Conservation (phyloP, 2,329 filamentous ascomycete genomes). For the Pyrenochaeta sp. region DNA sequence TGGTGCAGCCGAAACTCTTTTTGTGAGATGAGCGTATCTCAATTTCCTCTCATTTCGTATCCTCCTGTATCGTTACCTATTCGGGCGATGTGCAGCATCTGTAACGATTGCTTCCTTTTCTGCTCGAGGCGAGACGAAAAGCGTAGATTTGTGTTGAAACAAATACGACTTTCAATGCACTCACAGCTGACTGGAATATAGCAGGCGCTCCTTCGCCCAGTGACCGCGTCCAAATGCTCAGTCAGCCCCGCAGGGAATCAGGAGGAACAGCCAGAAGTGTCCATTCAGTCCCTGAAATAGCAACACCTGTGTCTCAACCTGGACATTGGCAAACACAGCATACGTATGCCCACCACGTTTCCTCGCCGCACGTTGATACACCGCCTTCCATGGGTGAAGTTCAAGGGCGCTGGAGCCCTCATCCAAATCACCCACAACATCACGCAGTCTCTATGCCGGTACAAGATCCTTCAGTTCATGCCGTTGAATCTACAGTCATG, state of each 20-base stretch:
- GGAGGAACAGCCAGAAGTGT: slow-evolving; percentile 49
- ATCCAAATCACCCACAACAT: slow-evolving; percentile 44
- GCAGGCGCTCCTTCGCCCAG: slow-evolving; percentile 49
- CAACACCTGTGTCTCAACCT: slow-evolving; percentile 47
- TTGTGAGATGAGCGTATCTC: slow-evolving; percentile 24
- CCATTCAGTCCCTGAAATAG: slow-evolving; percentile 48
- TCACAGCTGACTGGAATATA: slow-evolving; percentile 23
- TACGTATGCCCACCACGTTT: slow-evolving; percentile 41
- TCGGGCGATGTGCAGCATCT: slow-evolving; percentile 38
- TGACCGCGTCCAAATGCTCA: slow-evolving; percentile 51
- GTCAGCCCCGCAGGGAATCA: slow-evolving; percentile 48
- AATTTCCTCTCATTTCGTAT: slow-evolving; percentile 15
- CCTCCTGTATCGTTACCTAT: slow-evolving; percentile 21
- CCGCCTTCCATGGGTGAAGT: slow-evolving; percentile 41
- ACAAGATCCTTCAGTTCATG: slow-evolving; percentile 42
- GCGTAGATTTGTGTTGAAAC: slow-evolving; percentile 12
- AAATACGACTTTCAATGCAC: slow-evolving; percentile 29
- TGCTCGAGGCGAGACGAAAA: slow-evolving; percentile 16
- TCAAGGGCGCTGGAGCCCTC: slow-evolving; percentile 44
- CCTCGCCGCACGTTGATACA: slow-evolving; percentile 47
- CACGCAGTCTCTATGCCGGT: slow-evolving; percentile 45
- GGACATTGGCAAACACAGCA: slow-evolving; percentile 50
- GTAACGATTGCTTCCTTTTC: slow-evolving; percentile 23
- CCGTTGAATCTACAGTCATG: slow-evolving; percentile 39
- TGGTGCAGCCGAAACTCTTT: slow-evolving; percentile 29